Conservation (phyloP, 345 rosid genomes). For the Carallia brachiata region DNA sequence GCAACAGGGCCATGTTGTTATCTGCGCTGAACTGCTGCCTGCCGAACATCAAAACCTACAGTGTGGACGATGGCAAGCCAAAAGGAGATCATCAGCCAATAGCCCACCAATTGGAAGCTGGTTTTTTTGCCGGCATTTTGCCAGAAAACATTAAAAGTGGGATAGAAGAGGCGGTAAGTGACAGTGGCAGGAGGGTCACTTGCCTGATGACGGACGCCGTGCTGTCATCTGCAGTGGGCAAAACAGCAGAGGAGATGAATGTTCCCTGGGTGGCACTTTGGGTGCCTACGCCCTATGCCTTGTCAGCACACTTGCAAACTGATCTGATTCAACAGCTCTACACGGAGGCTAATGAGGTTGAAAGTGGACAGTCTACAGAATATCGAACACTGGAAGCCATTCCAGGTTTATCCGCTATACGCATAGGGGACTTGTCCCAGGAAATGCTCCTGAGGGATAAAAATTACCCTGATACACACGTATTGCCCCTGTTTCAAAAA, state of each 20-base stretch:
- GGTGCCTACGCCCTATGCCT: neutral
- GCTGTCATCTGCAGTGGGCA: neutral
- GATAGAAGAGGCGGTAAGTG: neutral
- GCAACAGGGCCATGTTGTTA: neutral
- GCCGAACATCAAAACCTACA: neutral
- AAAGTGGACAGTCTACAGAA: neutral
- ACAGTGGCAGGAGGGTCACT: neutral
- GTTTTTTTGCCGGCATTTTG: too few relatives aligned
- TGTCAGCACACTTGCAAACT: neutral
- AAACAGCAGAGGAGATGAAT: neutral
- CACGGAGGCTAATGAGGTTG: neutral
- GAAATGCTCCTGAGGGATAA: too few relatives aligned
- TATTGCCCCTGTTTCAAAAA: neutral
- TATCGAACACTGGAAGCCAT: conserved; percentile 1
- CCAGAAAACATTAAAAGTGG: neutral
- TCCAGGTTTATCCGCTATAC: conserved; percentile 3
- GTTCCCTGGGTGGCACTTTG: conserved; percentile 4
- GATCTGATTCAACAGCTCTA: neutral
- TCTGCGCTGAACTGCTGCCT: neutral
- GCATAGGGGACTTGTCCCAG: neutral
- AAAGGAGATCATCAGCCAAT: neutral
- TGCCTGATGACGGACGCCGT: conserved; percentile 1
- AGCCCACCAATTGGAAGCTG: too few relatives aligned
- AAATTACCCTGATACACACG: too few relatives aligned
- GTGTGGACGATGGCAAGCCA: neutral